A percentile compares a stretch with the other conserved stretches of the same genome.
Conservation (phyloP, 176 grass and related monocot genomes). For the Puccinellia tenuiflora region DNA sequence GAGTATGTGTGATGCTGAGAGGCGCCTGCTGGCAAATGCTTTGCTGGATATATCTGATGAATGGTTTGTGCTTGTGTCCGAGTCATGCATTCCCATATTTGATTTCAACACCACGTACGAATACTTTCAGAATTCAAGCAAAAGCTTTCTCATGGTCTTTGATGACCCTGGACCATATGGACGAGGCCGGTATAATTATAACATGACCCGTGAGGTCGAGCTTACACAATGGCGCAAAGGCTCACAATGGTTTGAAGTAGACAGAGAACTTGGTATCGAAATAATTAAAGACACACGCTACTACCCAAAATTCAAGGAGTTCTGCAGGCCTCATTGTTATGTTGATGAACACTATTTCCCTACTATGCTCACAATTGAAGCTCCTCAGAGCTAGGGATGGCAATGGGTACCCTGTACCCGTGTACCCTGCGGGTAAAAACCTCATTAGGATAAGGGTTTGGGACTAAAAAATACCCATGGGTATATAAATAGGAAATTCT, state of each 20-base stretch:
- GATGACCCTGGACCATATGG: constrained; percentile 92
- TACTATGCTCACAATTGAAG: constrained; percentile 81
- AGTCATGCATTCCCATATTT: constrained; percentile 81
- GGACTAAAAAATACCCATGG: too few species aligned
- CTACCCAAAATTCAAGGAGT: constrained; percentile 86
- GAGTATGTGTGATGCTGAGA: constrained; percentile 97
- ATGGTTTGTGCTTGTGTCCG: constrained; percentile 85
- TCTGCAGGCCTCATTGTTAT: constrained; percentile 77
- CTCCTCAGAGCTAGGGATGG: too few species aligned
- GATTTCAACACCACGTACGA: constrained; percentile 81
- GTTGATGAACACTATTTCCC: constrained; percentile 97
- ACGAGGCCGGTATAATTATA: constrained; percentile 70
- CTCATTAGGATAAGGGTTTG: too few species aligned
- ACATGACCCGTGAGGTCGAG: constrained; percentile 86
- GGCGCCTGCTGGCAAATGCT: constrained; percentile 77
- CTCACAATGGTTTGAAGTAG: constrained; percentile 91
- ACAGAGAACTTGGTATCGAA: constrained; percentile 47
- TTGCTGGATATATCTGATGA: constrained; percentile 84
- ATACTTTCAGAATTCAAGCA: constrained; percentile 57
- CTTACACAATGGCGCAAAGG: constrained; percentile 89
- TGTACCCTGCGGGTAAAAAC: too few species aligned
- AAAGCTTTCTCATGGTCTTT: constrained; percentile 63
- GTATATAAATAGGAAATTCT: too few species aligned
- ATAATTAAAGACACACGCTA: constrained; percentile 68
- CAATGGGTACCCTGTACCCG: too few species aligned